A percentile compares a stretch with the other conserved stretches of the same genome.
These are phyloP conservation scores for Litchi chinensis DNA, from an alignment of 345 rosid species.

Conservation along the genomic window DNA sequence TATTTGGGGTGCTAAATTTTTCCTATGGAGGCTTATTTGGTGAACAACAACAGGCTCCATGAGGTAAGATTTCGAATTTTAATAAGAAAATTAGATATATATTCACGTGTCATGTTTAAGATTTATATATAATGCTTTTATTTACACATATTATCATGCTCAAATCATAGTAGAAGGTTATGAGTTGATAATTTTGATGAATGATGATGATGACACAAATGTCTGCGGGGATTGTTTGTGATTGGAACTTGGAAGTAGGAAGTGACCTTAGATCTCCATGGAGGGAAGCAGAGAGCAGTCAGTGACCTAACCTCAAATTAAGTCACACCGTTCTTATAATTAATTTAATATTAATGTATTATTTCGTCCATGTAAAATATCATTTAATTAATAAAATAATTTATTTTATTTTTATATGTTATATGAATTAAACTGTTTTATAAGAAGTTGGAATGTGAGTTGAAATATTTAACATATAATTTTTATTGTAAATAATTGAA, in stretches of 20 bases:
- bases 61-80: conserved; percentile 19
- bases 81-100: too few species aligned
- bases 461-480: too few species aligned
- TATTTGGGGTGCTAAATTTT: too few species aligned
- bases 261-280: not conserved
- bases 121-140: not conserved
- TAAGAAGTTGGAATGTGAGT: too few species aligned
- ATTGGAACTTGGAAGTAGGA: not conserved
- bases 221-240: conserved; percentile 10
- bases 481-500: too few species aligned
- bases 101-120: not conserved
- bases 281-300: not conserved
- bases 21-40: not conserved
- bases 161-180: too few species aligned
- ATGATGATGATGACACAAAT: not conserved
- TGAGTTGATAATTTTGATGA: not conserved
- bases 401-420: too few species aligned
- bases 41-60: conserved; percentile 10
- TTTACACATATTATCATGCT: not conserved
- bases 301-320: conserved; percentile 11
- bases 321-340: too few species aligned
- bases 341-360: too few species aligned
- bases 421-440: too few species aligned
- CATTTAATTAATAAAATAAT: not conserved
- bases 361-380: not conserved